Conservation (phyloP, 1,284 basidiomycete genomes). For the Puccinia novopanici region DNA sequence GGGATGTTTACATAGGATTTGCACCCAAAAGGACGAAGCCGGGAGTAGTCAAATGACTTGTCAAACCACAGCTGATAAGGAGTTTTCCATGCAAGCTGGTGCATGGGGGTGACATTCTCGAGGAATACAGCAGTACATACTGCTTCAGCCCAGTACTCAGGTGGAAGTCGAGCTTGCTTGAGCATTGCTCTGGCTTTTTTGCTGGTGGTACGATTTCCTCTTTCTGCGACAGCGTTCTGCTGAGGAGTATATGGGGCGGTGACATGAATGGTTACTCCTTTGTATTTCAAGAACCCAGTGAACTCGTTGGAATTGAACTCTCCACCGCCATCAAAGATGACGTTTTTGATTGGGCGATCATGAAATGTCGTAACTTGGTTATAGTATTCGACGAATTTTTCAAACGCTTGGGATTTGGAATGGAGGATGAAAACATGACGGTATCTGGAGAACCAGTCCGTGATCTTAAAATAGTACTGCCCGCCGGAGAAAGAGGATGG, state of each 20-base stretch:
- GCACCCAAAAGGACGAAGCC: background rate
- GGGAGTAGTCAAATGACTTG: background rate
- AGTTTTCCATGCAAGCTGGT: background rate
- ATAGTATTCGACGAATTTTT: background rate
- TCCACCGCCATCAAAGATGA: slow-evolving; percentile 14
- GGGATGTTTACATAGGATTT: slow-evolving; percentile 3
- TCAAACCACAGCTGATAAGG: background rate
- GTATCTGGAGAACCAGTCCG: background rate
- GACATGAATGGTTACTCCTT: background rate
- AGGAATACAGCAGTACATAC: slow-evolving; percentile 30
- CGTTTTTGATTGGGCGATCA: background rate
- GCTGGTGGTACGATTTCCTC: slow-evolving; percentile 9
- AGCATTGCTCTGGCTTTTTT: background rate
- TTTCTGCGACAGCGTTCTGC: slow-evolving; percentile 1
- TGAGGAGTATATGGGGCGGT: slow-evolving; percentile 15
- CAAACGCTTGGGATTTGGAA: background rate
- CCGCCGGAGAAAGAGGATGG: background rate
- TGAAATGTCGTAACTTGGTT: background rate
- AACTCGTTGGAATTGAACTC: slow-evolving; percentile 10
- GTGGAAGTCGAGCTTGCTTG: background rate
- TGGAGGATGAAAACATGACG: background rate
- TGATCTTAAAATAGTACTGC: slow-evolving; percentile 35
- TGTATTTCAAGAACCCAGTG: background rate
- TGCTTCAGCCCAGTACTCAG: slow-evolving; percentile 11
- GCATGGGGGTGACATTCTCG: slow-evolving; percentile 9